These are phyloP conservation scores for Trypanosoma scelopori DNA, from an alignment of 208 protist species.

Conservation along the genomic window DNA sequence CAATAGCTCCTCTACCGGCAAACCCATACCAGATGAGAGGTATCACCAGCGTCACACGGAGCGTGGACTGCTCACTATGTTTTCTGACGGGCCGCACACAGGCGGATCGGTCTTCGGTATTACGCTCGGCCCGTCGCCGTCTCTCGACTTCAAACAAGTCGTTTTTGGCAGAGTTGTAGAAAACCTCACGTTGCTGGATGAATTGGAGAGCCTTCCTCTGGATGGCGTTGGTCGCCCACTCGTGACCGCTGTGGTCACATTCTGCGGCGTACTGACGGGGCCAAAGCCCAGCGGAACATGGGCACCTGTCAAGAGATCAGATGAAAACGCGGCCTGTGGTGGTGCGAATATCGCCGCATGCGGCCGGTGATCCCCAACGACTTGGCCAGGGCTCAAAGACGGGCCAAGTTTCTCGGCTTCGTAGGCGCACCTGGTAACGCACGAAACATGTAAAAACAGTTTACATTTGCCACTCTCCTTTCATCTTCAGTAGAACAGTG, in stretches of 20 bases:
- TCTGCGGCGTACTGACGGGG: conserved; percentile 79
- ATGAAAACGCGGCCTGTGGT: neutral
- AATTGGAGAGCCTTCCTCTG: conserved; percentile 67
- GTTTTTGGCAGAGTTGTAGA: conserved; percentile 94
- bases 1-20: conserved; percentile 29
- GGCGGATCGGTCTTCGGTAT: conserved; percentile 75
- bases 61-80: conserved; percentile 88
- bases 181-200: conserved; percentile 66
- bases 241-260: conserved; percentile 50
- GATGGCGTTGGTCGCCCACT: conserved; percentile 60
- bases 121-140: conserved; percentile 60
- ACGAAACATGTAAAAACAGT: too few species aligned
- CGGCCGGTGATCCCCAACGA: too few species aligned
- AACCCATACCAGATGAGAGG: conserved; percentile 77
- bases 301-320: neutral
- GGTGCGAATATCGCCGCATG: too few species aligned
- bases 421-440: too few species aligned
- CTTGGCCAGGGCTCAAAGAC: too few species aligned
- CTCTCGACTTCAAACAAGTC: conserved; percentile 92
- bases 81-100: conserved; percentile 71
- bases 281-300: conserved; percentile 32
- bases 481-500: too few species aligned
- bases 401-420: too few species aligned
- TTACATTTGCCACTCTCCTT: too few species aligned
- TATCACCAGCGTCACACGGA: conserved; percentile 86